phyloP scores from a whole-genome alignment of 805 yeast genomes.

The Pichia deserticola region DNA sequence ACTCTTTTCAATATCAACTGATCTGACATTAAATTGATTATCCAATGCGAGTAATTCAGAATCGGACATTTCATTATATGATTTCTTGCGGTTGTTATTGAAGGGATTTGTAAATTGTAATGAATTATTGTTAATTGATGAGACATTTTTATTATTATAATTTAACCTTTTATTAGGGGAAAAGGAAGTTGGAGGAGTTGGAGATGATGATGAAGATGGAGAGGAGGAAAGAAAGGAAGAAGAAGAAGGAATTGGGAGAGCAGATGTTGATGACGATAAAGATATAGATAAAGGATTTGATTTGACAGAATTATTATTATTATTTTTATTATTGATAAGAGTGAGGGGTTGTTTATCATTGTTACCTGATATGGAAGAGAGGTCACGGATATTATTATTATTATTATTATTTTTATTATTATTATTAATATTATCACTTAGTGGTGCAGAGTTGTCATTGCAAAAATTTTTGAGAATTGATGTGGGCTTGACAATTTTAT shows the following conservation, averaged over 20 bases:
- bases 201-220: slow-evolving; percentile 14
- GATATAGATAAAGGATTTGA: background rate
- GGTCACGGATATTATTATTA: background rate
- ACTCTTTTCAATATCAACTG: slow-evolving; percentile 30
- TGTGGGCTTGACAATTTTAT: no score
- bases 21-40: slow-evolving; percentile 39
- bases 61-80: slow-evolving; percentile 44
- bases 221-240: slow-evolving; percentile 2
- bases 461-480: background rate
- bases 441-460: background rate
- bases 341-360: background rate
- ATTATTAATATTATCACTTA: background rate
- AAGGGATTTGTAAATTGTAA: slow-evolving; percentile 11
- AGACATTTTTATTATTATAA: background rate
- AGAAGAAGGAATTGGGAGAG: background rate
- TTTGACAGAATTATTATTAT: slow-evolving; percentile 12
- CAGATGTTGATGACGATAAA: background rate
- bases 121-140: slow-evolving; percentile 6
- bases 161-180: background rate
- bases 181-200: slow-evolving; percentile 9
- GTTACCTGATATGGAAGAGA: background rate
- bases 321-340: slow-evolving; percentile 34
- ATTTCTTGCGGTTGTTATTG: slow-evolving; percentile 30
- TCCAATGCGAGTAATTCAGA: slow-evolving; percentile 49
- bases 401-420: no score